Percentiles rank a stretch among this genome's conserved stretches.
These are phyloP conservation scores for Alternaria solani DNA, from an alignment of 2,329 filamentous ascomycete species.

Conservation along the genomic window DNA sequence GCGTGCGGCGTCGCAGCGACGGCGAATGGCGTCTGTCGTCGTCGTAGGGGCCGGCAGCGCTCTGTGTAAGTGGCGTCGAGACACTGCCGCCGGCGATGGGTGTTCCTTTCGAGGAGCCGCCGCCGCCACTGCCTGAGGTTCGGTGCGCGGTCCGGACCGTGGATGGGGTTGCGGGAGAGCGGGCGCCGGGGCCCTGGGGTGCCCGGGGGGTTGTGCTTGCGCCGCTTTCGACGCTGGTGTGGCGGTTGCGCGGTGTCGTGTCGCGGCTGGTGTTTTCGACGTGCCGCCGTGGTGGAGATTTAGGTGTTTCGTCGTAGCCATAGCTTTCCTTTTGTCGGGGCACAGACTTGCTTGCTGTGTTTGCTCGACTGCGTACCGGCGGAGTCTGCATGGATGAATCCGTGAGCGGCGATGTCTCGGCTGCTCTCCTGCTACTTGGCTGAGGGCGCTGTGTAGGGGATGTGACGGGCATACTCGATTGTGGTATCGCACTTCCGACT, in stretches of 20 bases:
- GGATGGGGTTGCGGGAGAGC: slow-evolving; percentile 46
- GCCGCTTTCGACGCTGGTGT: slow-evolving; percentile 42
- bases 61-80: slow-evolving; percentile 39
- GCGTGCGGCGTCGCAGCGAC: slow-evolving; percentile 42
- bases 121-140: slow-evolving; percentile 36
- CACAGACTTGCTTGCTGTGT: slow-evolving; percentile 35
- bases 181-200: slow-evolving; percentile 37
- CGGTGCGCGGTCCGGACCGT: slow-evolving; percentile 42
- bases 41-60: slow-evolving; percentile 31
- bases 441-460: slow-evolving; percentile 33
- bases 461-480: slow-evolving; percentile 14
- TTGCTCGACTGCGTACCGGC: slow-evolving; percentile 38
- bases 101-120: slow-evolving; percentile 40
- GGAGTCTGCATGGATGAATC: slow-evolving; percentile 31
- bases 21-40: slow-evolving; percentile 36
- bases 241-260: slow-evolving; percentile 43
- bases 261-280: slow-evolving; percentile 41
- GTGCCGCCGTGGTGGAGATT: slow-evolving; percentile 34
- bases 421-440: slow-evolving; percentile 33
- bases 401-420: slow-evolving; percentile 37
- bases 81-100: slow-evolving; percentile 30
- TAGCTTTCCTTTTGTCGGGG: slow-evolving; percentile 30
- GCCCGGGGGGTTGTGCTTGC: slow-evolving; percentile 45
- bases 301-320: slow-evolving; percentile 40
- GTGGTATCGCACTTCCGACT: slow-evolving; percentile 16